These are phyloP conservation scores for Boletellus ananas DNA, from an alignment of 768 basidiomycete species.

Conservation along the genomic window DNA sequence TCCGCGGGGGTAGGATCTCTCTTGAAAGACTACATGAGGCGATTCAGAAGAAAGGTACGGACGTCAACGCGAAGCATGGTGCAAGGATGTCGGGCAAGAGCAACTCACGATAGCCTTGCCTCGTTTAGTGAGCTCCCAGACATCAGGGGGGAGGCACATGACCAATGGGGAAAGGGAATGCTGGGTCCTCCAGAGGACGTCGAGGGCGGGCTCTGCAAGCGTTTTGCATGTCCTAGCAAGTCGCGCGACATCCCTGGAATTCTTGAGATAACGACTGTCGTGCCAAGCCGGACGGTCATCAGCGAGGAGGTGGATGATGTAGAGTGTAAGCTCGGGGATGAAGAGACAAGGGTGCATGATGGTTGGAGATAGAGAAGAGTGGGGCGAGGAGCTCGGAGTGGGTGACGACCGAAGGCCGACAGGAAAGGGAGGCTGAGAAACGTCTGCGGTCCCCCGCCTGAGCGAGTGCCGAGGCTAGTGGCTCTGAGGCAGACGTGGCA, in stretches of 20 bases:
- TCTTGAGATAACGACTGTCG: constrained; percentile 16
- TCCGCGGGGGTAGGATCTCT: constrained; percentile 17
- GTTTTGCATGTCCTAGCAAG: constrained; percentile 29
- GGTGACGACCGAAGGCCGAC: neutral
- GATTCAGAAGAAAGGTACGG: too few relatives aligned
- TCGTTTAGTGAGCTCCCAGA: constrained; percentile 21
- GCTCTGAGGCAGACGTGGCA: neutral
- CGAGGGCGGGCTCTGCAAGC: constrained; percentile 28
- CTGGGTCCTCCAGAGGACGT: constrained; percentile 30
- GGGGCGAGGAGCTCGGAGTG: neutral
- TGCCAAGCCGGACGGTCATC: constrained; percentile 17
- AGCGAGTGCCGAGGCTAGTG: neutral
- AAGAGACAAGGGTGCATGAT: constrained; percentile 31
- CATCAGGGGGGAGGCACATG: constrained; percentile 26
- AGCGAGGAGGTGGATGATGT: constrained; percentile 23
- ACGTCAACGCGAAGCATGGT: neutral
- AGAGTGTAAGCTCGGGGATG: constrained; percentile 24
- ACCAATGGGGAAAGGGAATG: constrained; percentile 27
- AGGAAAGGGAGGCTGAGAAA: neutral
- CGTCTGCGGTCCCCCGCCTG: neutral
- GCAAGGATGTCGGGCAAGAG: neutral
- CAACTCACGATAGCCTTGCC: constrained; percentile 23
- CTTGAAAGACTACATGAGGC: constrained; percentile 16
- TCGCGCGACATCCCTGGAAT: constrained; percentile 22
- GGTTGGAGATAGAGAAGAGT: neutral